Evolutionary conservation across 495 filamentous ascomycete species (phyloP).

Genomic region (Neurospora terricola): DNA sequence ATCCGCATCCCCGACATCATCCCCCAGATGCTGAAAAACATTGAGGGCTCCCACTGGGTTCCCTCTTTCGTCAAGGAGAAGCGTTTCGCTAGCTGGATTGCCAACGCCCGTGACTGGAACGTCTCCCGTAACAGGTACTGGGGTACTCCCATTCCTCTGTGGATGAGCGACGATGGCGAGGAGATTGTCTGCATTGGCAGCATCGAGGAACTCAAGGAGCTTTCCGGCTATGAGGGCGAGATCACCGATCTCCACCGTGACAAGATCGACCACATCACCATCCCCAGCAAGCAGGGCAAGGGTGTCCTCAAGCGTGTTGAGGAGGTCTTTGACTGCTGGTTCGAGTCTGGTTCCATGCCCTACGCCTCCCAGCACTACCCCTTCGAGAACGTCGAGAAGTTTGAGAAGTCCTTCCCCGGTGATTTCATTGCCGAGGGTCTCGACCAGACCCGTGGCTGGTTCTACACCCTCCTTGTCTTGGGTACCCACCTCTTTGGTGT

Average conservation of each 20-base stretch:
- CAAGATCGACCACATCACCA: conserved; percentile 92
- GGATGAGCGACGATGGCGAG: conserved; percentile 80
- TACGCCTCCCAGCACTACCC: conserved; percentile 91
- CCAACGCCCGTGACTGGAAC: conserved; percentile 95
- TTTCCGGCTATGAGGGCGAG: conserved; percentile 78
- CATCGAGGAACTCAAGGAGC: conserved; percentile 71
- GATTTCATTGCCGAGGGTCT: conserved; percentile 97
- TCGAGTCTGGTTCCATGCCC: conserved; percentile 85
- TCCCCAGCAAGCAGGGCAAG: conserved; percentile 85
- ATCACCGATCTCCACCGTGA: conserved; percentile 89
- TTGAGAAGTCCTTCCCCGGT: conserved; percentile 73
- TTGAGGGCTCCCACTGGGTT: conserved; percentile 90
- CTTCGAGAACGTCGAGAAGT: conserved; percentile 82
- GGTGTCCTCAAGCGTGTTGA: conserved; percentile 70
- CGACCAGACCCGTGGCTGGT: conserved; percentile 77
- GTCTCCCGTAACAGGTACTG: conserved; percentile 93
- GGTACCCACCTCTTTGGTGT: conserved; percentile 84
- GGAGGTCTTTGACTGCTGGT: conserved; percentile 97
- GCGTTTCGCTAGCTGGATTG: conserved; percentile 55
- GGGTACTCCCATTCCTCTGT: conserved; percentile 93
- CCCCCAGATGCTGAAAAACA: conserved; percentile 81
- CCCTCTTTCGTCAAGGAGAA: conserved; percentile 87
- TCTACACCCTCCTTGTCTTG: conserved; percentile 86
- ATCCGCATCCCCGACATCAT: conserved; percentile 78
- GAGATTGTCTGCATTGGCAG: conserved; percentile 86